Evolutionary conservation across 345 rosid species (phyloP), one percentile per base, ranked within the genome.

Genomic region (Ricinus communis): DNA sequence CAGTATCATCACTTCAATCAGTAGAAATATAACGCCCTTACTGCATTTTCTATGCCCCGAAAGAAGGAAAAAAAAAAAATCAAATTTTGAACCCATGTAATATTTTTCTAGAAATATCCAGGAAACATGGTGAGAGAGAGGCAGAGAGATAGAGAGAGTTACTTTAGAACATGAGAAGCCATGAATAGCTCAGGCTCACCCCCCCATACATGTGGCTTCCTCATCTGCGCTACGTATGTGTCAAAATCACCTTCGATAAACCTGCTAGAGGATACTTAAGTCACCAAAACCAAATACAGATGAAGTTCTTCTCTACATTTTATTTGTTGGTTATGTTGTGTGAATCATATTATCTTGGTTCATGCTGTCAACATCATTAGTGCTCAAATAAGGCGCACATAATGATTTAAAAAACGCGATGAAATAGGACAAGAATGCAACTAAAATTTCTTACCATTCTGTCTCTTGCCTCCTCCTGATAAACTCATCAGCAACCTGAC

Each of bases 121-220:
- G 4, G 2, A 28, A 30, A 21, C 18, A 12, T 19, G 31, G 8
- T 28, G 5, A 31, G 46, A 30, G 31, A 52, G 36, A 47, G 14
- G 13, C 8, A 25, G 15, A 52, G 60, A 69, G 65, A 60, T 69
- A 67, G 36, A 52, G 59, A 6, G 24, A 41, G 67, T 79, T 79
- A 95, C 99, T 70, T 76, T 60, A 92, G 97, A 75, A 95, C 99
- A 76, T 89, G 97, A 13, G 99, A 95, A 70, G 97, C 93, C 89
- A 95, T 90, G 82, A 95, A 82, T 83, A 95, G 82, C 77, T 95
- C 97, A 25, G 97, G 99, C 77, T 95, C 99, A 72, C 99, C 99
- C 55, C 99, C 99, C 99, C 99, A 95, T 43, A 90, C 88, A 47
- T 90, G 92, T 22, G 97, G 93, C 86, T 90, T 82, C 82, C 93